A percentile compares a stretch with the other conserved stretches of the same genome.
phyloP scores from a whole-genome alignment of 495 filamentous ascomycete species.

The Glonium stellatum region DNA sequence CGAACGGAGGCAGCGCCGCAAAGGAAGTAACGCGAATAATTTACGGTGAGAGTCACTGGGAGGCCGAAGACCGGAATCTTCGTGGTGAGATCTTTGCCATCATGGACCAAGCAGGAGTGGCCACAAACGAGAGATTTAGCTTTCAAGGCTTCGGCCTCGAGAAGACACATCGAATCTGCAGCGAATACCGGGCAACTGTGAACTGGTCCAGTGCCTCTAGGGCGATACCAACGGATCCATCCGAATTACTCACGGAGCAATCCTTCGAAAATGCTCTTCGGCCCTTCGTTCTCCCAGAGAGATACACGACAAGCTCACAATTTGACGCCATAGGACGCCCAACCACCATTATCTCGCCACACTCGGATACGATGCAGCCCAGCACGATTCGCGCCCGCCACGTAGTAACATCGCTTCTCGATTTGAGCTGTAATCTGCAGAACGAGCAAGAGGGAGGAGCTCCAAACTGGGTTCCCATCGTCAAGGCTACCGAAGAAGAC shows the following conservation, averaged over 20 bases:
- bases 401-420: neutral
- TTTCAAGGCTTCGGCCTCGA: conserved; percentile 28
- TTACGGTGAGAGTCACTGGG: neutral
- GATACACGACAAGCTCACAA: neutral
- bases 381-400: neutral
- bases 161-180: neutral
- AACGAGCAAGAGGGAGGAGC: neutral
- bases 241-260: too few relatives aligned
- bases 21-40: neutral
- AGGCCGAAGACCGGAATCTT: conserved; percentile 3
- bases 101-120: conserved; percentile 30
- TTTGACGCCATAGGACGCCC: conserved; percentile 28
- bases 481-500: neutral
- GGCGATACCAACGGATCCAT: neutral
- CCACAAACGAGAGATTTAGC: conserved; percentile 17
- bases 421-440: neutral
- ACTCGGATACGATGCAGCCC: too few relatives aligned
- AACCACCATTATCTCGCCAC: neutral
- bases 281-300: too few relatives aligned
- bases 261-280: too few relatives aligned
- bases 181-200: conserved; percentile 22
- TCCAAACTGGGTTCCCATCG: neutral
- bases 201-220: conserved; percentile 32
- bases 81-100: neutral
- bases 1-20: neutral